A percentile compares a stretch with the other conserved stretches of the same genome.
These are phyloP conservation scores for Mycena floridula DNA, from an alignment of 768 basidiomycete genomes.

Conservation along the genomic window DNA sequence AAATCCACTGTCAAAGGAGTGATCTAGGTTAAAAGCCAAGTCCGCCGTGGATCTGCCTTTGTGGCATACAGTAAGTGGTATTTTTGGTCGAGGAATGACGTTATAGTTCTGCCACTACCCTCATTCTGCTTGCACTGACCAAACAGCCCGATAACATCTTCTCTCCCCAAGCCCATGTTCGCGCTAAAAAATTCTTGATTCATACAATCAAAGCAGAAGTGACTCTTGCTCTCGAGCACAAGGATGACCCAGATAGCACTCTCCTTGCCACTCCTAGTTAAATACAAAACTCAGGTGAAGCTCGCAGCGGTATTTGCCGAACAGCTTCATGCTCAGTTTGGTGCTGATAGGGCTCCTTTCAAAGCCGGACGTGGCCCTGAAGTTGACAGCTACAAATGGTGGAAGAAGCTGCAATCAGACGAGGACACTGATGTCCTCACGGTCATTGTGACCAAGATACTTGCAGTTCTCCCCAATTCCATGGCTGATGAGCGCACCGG, in stretches of 20 bases:
- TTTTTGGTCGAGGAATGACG: no score
- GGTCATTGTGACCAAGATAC: no score
- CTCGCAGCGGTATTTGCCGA: background rate
- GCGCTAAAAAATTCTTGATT: background rate
- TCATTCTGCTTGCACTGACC: no score
- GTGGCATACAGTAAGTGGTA: no score
- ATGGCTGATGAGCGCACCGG: no score
- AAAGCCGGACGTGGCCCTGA: background rate
- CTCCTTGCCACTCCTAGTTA: background rate
- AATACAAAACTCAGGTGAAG: background rate
- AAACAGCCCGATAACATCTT: background rate
- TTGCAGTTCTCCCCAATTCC: no score
- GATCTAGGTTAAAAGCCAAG: no score
- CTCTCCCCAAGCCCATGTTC: background rate
- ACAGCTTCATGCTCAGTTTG: background rate
- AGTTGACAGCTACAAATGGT: background rate
- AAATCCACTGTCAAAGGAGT: no score
- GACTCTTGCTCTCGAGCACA: background rate
- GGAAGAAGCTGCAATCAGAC: background rate
- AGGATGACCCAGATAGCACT: background rate
- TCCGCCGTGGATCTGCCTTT: no score
- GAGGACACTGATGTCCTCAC: background rate
- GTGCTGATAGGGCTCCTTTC: background rate
- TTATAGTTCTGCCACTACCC: no score
- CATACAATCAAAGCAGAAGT: background rate